Evolutionary conservation across 176 grass and related monocot species (phyloP), one percentile per base, ranked within the genome.

Genomic region (Aegilops tauschii): DNA sequence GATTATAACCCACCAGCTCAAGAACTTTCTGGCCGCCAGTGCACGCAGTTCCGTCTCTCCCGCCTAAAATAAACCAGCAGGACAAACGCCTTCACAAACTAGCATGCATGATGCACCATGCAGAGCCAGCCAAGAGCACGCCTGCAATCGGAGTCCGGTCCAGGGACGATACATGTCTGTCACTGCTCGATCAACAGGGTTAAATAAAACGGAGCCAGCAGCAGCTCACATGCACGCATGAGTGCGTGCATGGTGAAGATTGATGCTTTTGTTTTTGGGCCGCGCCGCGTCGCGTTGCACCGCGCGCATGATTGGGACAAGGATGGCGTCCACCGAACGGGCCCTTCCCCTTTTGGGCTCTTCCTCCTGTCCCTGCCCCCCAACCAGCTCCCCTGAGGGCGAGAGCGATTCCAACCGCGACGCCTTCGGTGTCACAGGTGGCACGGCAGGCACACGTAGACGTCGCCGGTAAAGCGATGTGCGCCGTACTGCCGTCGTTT

Each of bases 401-500:
- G 37, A 25, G 84, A 86, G 31, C 54, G 10, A 72, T 65, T 75
- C 79, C 71, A 23, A 37, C 18, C 13, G 30, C 7, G 75, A 83
- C 85, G 32, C 76, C 25, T 67, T 52, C 66, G 5, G n/a, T 18
- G 37, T 81, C 36, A 23, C 25, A 61, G 40, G 45, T 61, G 5
- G 14, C n/a, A 54, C n/a, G 35, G 34, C 3, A 63, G 67, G 37
- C 78, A 64, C 13, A 32, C 28, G 12, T 16, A 12, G 14, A 7
- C 83, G 14, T 72, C 88, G 78, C 56, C 54, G 39, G 9, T 21
- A 73, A 79, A 54, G 12, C 17, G 30, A 13, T 12, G 44, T n/a
- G 44, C 6, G 73, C 66, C 85, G 84, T 74, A 83, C 65, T 17
- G 9, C 20, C 77, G 75, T 80, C 85, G 58, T 59, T 67, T 90